phyloP scores from a whole-genome alignment of 2,329 filamentous ascomycete genomes.

The Phaeosphaeriaceae sp. region DNA sequence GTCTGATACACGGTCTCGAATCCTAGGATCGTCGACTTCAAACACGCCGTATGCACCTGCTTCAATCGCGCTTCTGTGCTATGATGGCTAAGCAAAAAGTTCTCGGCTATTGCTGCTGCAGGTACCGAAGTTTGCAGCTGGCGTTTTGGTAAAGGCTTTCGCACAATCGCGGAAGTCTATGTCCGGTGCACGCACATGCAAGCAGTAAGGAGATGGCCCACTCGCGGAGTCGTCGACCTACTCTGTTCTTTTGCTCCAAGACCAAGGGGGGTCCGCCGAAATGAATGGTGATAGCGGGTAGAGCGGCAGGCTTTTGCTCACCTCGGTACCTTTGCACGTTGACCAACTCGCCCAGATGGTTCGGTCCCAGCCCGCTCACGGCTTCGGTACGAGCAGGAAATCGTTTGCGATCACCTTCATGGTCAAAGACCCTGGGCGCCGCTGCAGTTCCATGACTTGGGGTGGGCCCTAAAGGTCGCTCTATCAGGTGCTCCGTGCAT shows the following conservation, averaged over 20 bases:
- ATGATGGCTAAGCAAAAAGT: neutral
- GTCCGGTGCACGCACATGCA: no score
- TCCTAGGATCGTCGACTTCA: constrained; percentile 45
- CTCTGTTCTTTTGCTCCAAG: neutral
- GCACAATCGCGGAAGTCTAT: no score
- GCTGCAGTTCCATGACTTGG: constrained; percentile 27
- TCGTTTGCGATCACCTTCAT: constrained; percentile 13
- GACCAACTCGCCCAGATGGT: no score
- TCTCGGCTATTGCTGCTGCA: neutral
- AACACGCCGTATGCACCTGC: constrained; percentile 26
- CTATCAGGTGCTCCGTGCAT: constrained; percentile 15
- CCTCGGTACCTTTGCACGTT: neutral
- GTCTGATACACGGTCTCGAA: constrained; percentile 41
- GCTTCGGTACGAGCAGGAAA: constrained; percentile 7
- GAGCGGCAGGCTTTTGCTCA: neutral
- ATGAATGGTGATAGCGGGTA: neutral
- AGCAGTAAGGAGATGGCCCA: no score
- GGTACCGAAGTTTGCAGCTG: neutral
- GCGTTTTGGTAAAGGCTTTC: neutral
- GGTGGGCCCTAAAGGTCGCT: constrained; percentile 18
- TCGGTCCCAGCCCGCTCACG: neutral
- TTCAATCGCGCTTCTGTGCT: neutral
- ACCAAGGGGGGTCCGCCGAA: neutral
- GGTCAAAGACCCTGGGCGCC: constrained; percentile 3
- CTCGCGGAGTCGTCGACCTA: neutral